Evolutionary conservation across 306 rosid species (phyloP).

Genomic region (Prunus persica): Prunus_persica_NCBIv2 NC_034015.1:8731001-8731500

Average conservation of each 20-base stretch:
- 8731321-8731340: not conserved
- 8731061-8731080: conserved; percentile 93
- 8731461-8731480: not conserved
- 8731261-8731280: not conserved
- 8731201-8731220: conserved; percentile 27
- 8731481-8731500: conserved; percentile 68
- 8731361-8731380: not conserved
- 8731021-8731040: conserved; percentile 76
- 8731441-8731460: not conserved
- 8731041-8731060: conserved; percentile 81
- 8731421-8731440: not conserved
- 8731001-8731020: conserved; percentile 80
- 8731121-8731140: conserved; percentile 81
- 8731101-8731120: conserved; percentile 81
- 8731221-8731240: not conserved
- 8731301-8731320: not conserved
- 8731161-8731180: conserved; percentile 82
- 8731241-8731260: not conserved
- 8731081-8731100: conserved; percentile 69
- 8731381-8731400: not conserved
- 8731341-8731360: not conserved
- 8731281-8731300: not conserved
- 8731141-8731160: conserved; percentile 67
- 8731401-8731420: not conserved
- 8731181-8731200: conserved; percentile 68